Evolutionary conservation across 2,329 filamentous ascomycete genomes (phyloP), one percentile per base, ranked within the genome.

Genomic region (Penicillium crustosum): DNA sequence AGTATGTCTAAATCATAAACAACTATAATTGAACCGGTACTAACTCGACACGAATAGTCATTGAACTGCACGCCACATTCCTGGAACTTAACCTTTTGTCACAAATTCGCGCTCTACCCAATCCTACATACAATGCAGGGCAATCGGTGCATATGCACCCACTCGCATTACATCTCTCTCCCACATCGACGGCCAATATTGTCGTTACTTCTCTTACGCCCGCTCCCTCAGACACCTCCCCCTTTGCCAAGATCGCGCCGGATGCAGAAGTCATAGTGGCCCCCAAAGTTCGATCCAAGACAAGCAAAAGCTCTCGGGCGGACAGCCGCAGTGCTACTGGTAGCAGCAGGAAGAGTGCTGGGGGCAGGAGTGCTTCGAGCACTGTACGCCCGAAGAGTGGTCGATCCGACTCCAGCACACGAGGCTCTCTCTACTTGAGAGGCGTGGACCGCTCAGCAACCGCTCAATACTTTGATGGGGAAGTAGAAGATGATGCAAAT

Each of bases 201-300:
- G 87, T 87, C 55, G 85, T 97, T 9, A 86, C 91, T 7, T 92
- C 91, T 1, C 80, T 99, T n/a, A 86, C 89, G 1, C 94, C 94
- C 1, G 80, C 86, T 0, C 86, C 87, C 4, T 75, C 89, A 2
- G 79, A 85, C 2, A 84, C 87, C 49, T 83, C 86, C 2, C 83
- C 90, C 0, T 99, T 99, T 71, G 91, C 90, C 27, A 97, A 97
- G 75, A 90, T 99, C 50, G 89, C 91, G 0, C 90, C 93, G 0
- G 92, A 97, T 71, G 93, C 93, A 23, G 94, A 99, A 76, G 93
- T 99, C 49, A 96, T 97, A 63, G 94, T 99, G 59, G 94, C 94
- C 4, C 94, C 94, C 0, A 99, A 99, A 78, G 89, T 88, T 27
- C 85, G 93, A 55, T 82, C 89, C 42, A 92, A 90, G 72, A 78